Base-by-base conservation (phyloP, 371 early-diverging fungal genomes). In the Syncephalastrum sp. region DNA sequence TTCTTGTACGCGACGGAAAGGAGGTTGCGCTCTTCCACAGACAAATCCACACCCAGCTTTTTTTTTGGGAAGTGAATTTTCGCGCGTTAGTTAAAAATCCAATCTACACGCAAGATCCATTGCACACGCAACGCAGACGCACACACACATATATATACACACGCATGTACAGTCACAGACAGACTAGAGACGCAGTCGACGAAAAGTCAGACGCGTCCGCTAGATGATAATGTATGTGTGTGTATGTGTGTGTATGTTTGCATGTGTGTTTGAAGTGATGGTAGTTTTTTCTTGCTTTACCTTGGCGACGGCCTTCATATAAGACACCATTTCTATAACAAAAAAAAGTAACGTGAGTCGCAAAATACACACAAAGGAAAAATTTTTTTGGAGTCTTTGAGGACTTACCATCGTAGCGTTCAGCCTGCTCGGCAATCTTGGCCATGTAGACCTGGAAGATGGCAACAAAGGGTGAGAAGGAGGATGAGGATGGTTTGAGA, bases 1-100 rank as follows among this genome's bases (percentile, higher is more conserved):
- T 99, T 99, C 89, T 99, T 99, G 89, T 97, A 99, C 56, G 99
- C 99, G 60, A 99, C 97, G 27, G 98, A 97, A 50, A 99, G 88
- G 53, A 97, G 85, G 86, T 99, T 99, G 67, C 99, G 94, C 79
- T 97, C 98, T 81, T 97, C 96, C 61, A 97, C 93, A 45, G 91
- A 88, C 56, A 99, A 84, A 70, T 94, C 95, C 54, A 69, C 72
- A 56, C 68, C 68, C 71, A 77, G 64, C 77, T 77, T 58, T 16
- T 58, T 16, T 46, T 33, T 33, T 6, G 38, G 38, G 12, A 33
- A 10, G 38, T 2, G 8, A 33, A 33, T 10, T 33, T 33, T 33
- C 38, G 38, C 38, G 38, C 38, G 38, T 33, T 33, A 33, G 38
- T 33, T 33, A 12, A 33, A 33, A 33, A 33, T 33, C 8, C 38